Conservation (phyloP, 2,329 filamentous ascomycete genomes). For the Trichoderma brevicompactum region DNA sequence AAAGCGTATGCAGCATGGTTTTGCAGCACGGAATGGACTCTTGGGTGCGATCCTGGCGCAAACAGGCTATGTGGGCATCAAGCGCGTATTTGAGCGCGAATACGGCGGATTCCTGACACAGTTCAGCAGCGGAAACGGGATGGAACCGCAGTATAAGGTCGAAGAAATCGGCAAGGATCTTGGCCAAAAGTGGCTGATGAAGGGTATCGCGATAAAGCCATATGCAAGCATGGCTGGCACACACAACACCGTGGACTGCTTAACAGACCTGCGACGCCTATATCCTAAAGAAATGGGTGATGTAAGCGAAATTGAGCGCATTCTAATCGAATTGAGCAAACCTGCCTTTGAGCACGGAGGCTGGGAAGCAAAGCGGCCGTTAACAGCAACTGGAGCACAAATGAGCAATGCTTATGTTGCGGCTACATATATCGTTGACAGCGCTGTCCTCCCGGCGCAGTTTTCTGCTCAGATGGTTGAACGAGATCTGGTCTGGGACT, state of each 20-base stretch:
- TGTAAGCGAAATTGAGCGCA: constrained; percentile 36
- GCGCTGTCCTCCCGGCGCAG: constrained; percentile 41
- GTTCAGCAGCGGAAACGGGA: constrained; percentile 39
- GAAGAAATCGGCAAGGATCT: constrained; percentile 40
- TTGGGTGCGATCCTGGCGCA: constrained; percentile 46
- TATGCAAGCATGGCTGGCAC: constrained; percentile 45
- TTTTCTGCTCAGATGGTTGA: constrained; percentile 41
- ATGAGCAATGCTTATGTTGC: constrained; percentile 45
- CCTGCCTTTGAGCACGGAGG: constrained; percentile 44
- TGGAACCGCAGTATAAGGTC: constrained; percentile 9
- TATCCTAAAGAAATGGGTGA: constrained; percentile 34
- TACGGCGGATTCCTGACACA: constrained; percentile 50
- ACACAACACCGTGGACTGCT: constrained; percentile 43
- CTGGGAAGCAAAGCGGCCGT: constrained; percentile 41
- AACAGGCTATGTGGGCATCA: constrained; percentile 48
- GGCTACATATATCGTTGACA: constrained; percentile 45
- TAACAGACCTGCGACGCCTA: constrained; percentile 39
- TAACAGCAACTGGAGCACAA: constrained; percentile 45
- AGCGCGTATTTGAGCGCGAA: constrained; percentile 46
- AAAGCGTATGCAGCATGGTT: constrained; percentile 53
- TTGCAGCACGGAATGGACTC: constrained; percentile 50
- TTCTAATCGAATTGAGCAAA: constrained; percentile 39
- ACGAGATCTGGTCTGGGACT: constrained; percentile 42
- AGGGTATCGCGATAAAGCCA: constrained; percentile 44
- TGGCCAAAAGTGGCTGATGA: constrained; percentile 43